Conservation (phyloP, 1,284 basidiomycete species). For the Sanghuangporus weigelae region DNA sequence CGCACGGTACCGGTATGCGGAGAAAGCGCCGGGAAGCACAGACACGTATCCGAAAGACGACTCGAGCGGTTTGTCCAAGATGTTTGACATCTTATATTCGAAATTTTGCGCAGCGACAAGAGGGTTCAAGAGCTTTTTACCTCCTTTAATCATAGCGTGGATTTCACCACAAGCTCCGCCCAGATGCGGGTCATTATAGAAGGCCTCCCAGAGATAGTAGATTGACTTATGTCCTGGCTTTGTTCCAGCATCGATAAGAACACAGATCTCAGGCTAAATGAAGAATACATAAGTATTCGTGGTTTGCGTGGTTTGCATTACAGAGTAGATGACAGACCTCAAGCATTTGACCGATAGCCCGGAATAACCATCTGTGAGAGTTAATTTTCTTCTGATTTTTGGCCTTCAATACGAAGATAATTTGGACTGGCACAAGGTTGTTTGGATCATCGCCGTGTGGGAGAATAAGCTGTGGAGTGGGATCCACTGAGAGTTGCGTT, state of each 20-base stretch:
- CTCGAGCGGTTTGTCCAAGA: constrained; percentile 90
- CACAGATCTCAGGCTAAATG: constrained; percentile 79
- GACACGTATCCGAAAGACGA: constrained; percentile 95
- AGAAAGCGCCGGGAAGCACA: constrained; percentile 95
- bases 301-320: neutral
- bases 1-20: constrained; percentile 88
- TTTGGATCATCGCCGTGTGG: constrained; percentile 85
- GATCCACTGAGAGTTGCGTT: constrained; percentile 87
- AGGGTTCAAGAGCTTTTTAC: constrained; percentile 90
- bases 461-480: constrained; percentile 84
- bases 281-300: neutral
- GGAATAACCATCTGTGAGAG: constrained; percentile 96
- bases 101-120: constrained; percentile 96
- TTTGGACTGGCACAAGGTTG: constrained; percentile 93
- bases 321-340: constrained; percentile 38
- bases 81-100: constrained; percentile 98
- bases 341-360: constrained; percentile 85
- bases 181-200: constrained; percentile 72
- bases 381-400: constrained; percentile 99
- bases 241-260: constrained; percentile 91
- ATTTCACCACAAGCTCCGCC: constrained; percentile 90
- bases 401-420: constrained; percentile 93
- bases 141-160: constrained; percentile 91
- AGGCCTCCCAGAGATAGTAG: constrained; percentile 95
- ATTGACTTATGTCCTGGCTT: constrained; percentile 96